Evolutionary conservation across 352 stramenopile species (phyloP), one percentile per base, ranked within the genome.

Genomic region (Phytophthora agathidicida): DNA sequence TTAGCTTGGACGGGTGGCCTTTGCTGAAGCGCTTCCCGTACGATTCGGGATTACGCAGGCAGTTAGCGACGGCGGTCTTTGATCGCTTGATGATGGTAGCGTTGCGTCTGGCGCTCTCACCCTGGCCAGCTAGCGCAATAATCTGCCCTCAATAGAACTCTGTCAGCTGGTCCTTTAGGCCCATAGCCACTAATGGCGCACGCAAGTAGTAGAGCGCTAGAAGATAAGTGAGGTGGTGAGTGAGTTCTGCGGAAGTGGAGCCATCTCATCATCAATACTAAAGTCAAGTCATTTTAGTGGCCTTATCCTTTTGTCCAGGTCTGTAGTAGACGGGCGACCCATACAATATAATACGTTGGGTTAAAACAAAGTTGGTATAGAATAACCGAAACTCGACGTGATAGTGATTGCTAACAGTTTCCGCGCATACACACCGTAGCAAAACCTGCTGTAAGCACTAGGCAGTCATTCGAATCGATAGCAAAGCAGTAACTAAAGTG

Each of bases 231-330:
- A n/a, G n/a, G n/a, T n/a, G n/a, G n/a, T n/a, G n/a, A n/a, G n/a
- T n/a, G n/a, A n/a, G n/a, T n/a, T n/a, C n/a, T n/a, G n/a, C n/a
- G n/a, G n/a, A n/a, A n/a, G n/a, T n/a, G n/a, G n/a, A n/a, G n/a
- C n/a, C n/a, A n/a, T n/a, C n/a, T n/a, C n/a, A n/a, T n/a, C n/a
- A 14, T 8, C 5, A 19, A 30, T 45, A 32, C 22, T 22, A 27
- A 27, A 42, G 33, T 36, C 41, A 48, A 48, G 41, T 48, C n/a
- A 24, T 4, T 24, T 36, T 20, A 48, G 2, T 32, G 9, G n/a
- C 24, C 13, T 7, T 23, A 24, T n/a, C 24, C n/a, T 48, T 48
- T 48, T 48, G 41, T 27, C 36, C 24, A 48, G 44, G n/a, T n/a
- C n/a, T n/a, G n/a, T n/a, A n/a, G n/a, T n/a, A n/a, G n/a, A n/a